Conservation (phyloP, 108 stramenopile species). For the Nannochloropsis salina region DNA sequence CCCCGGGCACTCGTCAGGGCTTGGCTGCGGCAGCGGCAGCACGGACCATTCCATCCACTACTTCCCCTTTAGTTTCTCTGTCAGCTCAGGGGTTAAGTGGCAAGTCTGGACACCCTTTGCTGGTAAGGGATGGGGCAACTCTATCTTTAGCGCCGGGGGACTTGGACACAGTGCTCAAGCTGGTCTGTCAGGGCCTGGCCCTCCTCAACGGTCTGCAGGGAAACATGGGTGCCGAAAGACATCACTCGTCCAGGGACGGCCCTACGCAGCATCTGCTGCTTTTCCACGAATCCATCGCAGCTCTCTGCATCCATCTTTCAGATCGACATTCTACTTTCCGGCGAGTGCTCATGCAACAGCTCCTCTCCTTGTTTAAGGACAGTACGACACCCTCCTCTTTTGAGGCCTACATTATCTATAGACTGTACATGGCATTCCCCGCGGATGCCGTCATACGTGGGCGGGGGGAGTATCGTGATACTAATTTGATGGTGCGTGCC, state of each 20-base stretch:
- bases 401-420: not conserved
- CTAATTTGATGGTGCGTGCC: not conserved
- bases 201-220: not conserved
- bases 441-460: not conserved
- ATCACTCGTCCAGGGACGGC: no score
- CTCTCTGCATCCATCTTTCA: not conserved
- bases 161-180: not conserved
- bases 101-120: not conserved
- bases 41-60: not conserved
- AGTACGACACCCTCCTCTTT: not conserved
- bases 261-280: not conserved
- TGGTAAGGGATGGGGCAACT: not conserved
- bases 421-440: slow-evolving; percentile 10
- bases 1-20: not conserved
- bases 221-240: no score
- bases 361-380: slow-evolving; percentile 13
- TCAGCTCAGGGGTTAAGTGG: no score
- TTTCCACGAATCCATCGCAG: not conserved
- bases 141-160: not conserved
- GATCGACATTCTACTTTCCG: slow-evolving; percentile 14
- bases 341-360: not conserved
- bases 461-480: not conserved
- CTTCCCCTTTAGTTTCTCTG: no score
- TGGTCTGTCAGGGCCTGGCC: not conserved
- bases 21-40: not conserved